Evolutionary conservation across 352 stramenopile genomes (phyloP).

Genomic region (Phytophthora lateralis): DNA sequence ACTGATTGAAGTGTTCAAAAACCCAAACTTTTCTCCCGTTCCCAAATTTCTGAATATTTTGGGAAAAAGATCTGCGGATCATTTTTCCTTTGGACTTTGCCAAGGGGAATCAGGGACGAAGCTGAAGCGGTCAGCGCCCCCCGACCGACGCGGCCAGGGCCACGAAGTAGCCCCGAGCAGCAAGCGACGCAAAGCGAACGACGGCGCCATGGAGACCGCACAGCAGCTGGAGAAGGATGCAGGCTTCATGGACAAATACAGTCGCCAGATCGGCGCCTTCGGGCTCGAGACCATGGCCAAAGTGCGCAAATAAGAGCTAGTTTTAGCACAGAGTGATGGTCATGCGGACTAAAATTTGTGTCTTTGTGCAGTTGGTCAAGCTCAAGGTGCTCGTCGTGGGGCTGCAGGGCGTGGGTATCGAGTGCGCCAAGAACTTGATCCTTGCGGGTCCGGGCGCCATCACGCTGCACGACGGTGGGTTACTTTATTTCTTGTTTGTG

Average conservation of each 20-base stretch:
- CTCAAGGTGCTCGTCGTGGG: slow-evolving; percentile 88
- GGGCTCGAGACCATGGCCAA: slow-evolving; percentile 93
- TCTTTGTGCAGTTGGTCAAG: slow-evolving; percentile 60
- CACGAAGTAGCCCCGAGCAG: slow-evolving; percentile 30
- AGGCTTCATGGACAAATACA: slow-evolving; percentile 95
- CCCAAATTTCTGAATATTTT: slow-evolving; percentile 10
- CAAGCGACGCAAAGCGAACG: slow-evolving; percentile 29
- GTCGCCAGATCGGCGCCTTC: slow-evolving; percentile 92
- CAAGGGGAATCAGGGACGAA: slow-evolving; percentile 32
- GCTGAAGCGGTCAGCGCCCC: slow-evolving; percentile 35
- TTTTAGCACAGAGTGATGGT: slow-evolving; percentile 25
- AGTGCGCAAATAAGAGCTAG: slow-evolving; percentile 33
- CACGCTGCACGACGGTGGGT: slow-evolving; percentile 81
- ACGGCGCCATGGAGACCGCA: slow-evolving; percentile 51
- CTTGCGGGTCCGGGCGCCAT: slow-evolving; percentile 88
- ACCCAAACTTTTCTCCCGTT: slow-evolving; percentile 10
- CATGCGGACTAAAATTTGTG: slow-evolving; percentile 16
- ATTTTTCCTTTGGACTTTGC: slow-evolving; percentile 28
- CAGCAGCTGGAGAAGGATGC: slow-evolving; percentile 85
- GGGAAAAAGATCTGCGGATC: slow-evolving; percentile 12
- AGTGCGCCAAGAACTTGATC: slow-evolving; percentile 94
- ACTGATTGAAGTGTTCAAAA: slow-evolving; percentile 37
- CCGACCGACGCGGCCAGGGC: slow-evolving; percentile 31
- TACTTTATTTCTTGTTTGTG: background rate
- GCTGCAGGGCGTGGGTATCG: slow-evolving; percentile 86